Conservation (phyloP, 83 land plant genomes). For the Diphasiastrum complanatum region DNA sequence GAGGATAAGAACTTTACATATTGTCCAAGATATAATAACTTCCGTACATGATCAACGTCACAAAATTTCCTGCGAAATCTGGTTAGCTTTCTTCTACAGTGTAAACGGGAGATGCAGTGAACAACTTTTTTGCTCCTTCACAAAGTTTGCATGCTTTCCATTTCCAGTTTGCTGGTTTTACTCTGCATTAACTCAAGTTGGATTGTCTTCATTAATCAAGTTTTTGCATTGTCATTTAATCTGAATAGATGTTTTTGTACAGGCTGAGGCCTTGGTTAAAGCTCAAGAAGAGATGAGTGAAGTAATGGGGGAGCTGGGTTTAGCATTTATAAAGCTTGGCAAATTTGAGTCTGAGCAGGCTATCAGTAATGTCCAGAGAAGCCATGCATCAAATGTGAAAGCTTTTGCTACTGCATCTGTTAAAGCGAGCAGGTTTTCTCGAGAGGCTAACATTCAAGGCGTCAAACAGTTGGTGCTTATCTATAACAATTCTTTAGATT, state of each 20-base stretch:
- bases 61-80: too few relatives aligned
- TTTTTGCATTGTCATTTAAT: too few relatives aligned
- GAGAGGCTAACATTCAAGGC: not conserved
- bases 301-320: conserved; percentile 6
- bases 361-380: not conserved
- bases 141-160: not conserved
- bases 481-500: not conserved
- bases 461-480: conserved; percentile 6
- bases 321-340: conserved; percentile 1
- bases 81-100: too few relatives aligned
- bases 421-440: conserved; percentile 11
- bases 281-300: conserved; percentile 5
- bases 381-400: not conserved
- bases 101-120: not conserved
- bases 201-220: too few relatives aligned
- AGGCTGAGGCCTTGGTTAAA: conserved; percentile 6
- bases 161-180: not conserved
- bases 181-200: too few relatives aligned
- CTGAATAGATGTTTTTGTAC: not conserved
- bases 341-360: conserved; percentile 5
- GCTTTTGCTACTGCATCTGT: conserved; percentile 7
- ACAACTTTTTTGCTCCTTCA: not conserved
- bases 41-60: too few relatives aligned
- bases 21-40: too few relatives aligned
- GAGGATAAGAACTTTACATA: not conserved